A percentile compares a stretch with the other conserved stretches of the same genome.
phyloP scores from a whole-genome alignment of 2,329 filamentous ascomycete species.

The Rhynchosporium agropyri region DNA sequence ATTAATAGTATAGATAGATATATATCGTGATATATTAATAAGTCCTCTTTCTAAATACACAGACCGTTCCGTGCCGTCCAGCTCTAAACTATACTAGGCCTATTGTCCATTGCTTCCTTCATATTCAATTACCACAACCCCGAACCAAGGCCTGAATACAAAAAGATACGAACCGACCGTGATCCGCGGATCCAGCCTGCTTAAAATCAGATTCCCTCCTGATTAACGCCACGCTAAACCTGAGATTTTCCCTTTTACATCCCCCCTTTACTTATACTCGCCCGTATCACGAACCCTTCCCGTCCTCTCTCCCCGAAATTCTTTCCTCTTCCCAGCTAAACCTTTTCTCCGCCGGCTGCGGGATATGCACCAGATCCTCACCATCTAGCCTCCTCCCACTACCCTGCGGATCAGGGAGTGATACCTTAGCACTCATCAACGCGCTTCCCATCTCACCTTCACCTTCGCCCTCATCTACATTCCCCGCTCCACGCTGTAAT shows the following conservation, averaged over 20 bases:
- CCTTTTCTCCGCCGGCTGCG: slow-evolving; percentile 33
- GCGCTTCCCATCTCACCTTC: background rate
- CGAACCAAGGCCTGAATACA: too few relatives aligned
- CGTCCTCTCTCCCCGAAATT: slow-evolving; percentile 26
- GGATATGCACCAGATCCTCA: slow-evolving; percentile 37
- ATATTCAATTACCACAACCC: too few relatives aligned
- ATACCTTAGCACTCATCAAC: slow-evolving; percentile 6
- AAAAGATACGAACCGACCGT: too few relatives aligned
- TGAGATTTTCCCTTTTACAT: background rate
- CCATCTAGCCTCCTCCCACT: slow-evolving; percentile 32
- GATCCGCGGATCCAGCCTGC: too few relatives aligned
- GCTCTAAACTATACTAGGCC: too few relatives aligned
- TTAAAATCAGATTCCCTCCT: too few relatives aligned
- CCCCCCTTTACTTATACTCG: background rate
- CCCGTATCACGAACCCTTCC: slow-evolving; percentile 4
- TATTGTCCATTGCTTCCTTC: too few relatives aligned
- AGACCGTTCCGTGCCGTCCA: too few relatives aligned
- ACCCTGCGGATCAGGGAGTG: slow-evolving; percentile 25
- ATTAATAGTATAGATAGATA: too few relatives aligned
- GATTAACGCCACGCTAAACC: slow-evolving; percentile 10
- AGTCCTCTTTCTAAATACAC: too few relatives aligned
- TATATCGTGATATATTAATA: too few relatives aligned
- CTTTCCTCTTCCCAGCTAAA: slow-evolving; percentile 38
- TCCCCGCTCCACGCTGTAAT: slow-evolving; percentile 17
- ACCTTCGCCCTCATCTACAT: background rate